A percentile compares a stretch with the other conserved stretches of the same genome.
These are phyloP conservation scores for Pseudotulostoma volvatum DNA, from an alignment of 495 filamentous ascomycete genomes.

Conservation along the genomic window DNA sequence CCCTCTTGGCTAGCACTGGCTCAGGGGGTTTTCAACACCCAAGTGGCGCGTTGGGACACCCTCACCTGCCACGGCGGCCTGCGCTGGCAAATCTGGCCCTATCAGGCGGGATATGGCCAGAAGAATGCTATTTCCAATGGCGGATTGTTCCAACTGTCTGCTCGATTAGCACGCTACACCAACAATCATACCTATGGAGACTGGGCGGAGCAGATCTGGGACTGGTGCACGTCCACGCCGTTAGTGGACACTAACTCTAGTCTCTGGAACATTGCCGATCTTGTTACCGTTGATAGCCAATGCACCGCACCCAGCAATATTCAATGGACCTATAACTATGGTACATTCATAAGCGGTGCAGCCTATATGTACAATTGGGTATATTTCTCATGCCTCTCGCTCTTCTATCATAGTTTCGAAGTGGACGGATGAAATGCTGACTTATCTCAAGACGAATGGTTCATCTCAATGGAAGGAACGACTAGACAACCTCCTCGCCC, in stretches of 20 bases:
- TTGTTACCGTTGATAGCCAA: conserved; percentile 28
- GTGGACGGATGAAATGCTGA: conserved; percentile 11
- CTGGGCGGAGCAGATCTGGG: conserved; percentile 51
- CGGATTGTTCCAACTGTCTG: conserved; percentile 50
- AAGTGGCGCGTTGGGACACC: conserved; percentile 38
- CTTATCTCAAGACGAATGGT: conserved; percentile 30
- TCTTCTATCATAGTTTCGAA: not conserved
- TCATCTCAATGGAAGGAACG: conserved; percentile 37
- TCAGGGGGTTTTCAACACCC: conserved; percentile 64
- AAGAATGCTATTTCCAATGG: conserved; percentile 59
- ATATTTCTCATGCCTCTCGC: conserved; percentile 8
- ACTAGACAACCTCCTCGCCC: conserved; percentile 39
- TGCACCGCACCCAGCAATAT: conserved; percentile 38
- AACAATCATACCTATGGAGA: conserved; percentile 44
- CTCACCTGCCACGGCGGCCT: conserved; percentile 34
- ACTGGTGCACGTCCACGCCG: conserved; percentile 41
- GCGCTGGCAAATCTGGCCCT: conserved; percentile 39
- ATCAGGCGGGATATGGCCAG: conserved; percentile 40
- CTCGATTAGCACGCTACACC: conserved; percentile 50
- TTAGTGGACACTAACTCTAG: conserved; percentile 37
- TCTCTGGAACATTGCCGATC: conserved; percentile 44
- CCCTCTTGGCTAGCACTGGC: conserved; percentile 60
- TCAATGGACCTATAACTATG: conserved; percentile 56
- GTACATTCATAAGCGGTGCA: conserved; percentile 50
- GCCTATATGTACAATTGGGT: conserved; percentile 56